These are phyloP conservation scores for Galeopsis tetrahit DNA, from an alignment of 257 asterid species.

Conservation along the genomic window DNA sequence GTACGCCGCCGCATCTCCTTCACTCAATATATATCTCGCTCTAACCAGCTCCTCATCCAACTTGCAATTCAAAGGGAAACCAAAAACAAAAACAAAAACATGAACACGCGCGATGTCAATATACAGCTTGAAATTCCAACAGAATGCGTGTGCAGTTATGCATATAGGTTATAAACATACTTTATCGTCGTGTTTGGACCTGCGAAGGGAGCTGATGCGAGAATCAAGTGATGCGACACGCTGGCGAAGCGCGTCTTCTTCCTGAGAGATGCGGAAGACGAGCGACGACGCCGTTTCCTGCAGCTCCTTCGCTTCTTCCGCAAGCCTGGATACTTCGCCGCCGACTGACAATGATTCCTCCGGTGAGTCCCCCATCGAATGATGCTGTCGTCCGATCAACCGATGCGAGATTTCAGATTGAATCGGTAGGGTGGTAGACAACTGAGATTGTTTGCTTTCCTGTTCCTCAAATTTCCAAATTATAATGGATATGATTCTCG, in stretches of 20 bases:
- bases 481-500: slow-evolving; percentile 1
- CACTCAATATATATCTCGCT: slow-evolving; percentile 79
- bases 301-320: slow-evolving; percentile 88
- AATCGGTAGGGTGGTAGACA: slow-evolving; percentile 16
- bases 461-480: background rate
- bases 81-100: background rate
- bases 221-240: slow-evolving; percentile 78
- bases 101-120: slow-evolving; percentile 9
- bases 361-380: slow-evolving; percentile 64
- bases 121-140: background rate
- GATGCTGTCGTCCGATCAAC: slow-evolving; percentile 39
- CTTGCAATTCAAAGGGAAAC: slow-evolving; percentile 38
- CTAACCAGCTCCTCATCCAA: slow-evolving; percentile 79
- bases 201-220: slow-evolving; percentile 58
- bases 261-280: slow-evolving; percentile 70
- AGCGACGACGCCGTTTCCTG: slow-evolving; percentile 88
- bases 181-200: slow-evolving; percentile 55
- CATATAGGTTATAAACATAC: slow-evolving; percentile 38
- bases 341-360: slow-evolving; percentile 48
- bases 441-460: background rate
- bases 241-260: slow-evolving; percentile 89
- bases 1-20: slow-evolving; percentile 96
- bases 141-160: slow-evolving; percentile 34
- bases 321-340: slow-evolving; percentile 56
- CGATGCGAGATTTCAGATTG: slow-evolving; percentile 37